These are phyloP conservation scores for Pholiota conissans DNA, from an alignment of 768 basidiomycete species.

Conservation along the genomic window DNA sequence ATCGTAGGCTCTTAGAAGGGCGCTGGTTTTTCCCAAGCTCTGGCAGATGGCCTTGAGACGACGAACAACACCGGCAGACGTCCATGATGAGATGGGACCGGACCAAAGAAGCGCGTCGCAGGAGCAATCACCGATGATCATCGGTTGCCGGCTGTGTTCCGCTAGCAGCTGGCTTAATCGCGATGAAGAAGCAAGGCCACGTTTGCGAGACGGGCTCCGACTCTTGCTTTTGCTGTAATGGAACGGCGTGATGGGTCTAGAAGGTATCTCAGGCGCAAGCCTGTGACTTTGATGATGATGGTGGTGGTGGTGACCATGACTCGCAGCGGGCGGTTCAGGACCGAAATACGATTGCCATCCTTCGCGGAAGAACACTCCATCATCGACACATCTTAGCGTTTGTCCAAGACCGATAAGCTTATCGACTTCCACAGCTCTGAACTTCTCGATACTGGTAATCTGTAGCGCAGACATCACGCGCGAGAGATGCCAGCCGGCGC, in stretches of 20 bases:
- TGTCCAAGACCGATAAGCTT: conserved; percentile 54
- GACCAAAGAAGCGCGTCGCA: conserved; percentile 69
- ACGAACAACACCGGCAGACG: conserved; percentile 56
- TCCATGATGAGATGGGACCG: conserved; percentile 61
- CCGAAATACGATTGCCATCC: conserved; percentile 49
- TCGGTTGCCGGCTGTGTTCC: conserved; percentile 50
- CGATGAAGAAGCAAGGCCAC: background rate
- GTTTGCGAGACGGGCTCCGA: background rate
- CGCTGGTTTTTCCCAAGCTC: conserved; percentile 60
- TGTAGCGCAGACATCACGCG: conserved; percentile 59
- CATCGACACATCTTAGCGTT: conserved; percentile 61
- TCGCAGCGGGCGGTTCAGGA: conserved; percentile 1
- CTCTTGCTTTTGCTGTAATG: background rate
- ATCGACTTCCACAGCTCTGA: conserved; percentile 58
- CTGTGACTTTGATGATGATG: background rate
- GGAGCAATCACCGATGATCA: conserved; percentile 75
- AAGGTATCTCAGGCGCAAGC: background rate
- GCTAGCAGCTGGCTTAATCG: background rate
- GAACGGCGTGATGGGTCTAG: background rate
- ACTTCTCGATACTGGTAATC: conserved; percentile 56
- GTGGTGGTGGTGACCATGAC: conserved; percentile 22
- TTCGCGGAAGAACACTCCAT: conserved; percentile 64
- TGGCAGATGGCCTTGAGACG: conserved; percentile 76
- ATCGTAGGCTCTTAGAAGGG: conserved; percentile 69
- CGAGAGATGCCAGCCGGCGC: conserved; percentile 68